A percentile compares a stretch with the other conserved stretches of the same genome.
Evolutionary conservation across 768 basidiomycete genomes (phyloP).

Genomic region (Paxillus involutus): DNA sequence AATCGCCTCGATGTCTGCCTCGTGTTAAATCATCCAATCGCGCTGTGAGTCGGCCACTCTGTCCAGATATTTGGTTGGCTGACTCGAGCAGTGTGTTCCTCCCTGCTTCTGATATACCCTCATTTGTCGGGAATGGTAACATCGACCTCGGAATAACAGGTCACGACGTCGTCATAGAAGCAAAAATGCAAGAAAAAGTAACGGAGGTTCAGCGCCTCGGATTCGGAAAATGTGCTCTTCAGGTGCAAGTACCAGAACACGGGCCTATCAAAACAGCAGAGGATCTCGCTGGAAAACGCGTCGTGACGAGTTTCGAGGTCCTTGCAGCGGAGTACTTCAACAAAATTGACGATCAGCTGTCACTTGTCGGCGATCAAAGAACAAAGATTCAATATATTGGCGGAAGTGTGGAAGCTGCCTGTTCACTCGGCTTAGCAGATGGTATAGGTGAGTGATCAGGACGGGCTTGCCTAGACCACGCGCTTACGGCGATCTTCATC

Average conservation of each 20-base stretch:
- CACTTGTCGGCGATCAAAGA: slow-evolving; percentile 50
- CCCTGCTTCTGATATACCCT: slow-evolving; percentile 95
- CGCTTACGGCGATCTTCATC: slow-evolving; percentile 4
- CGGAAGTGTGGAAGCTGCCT: slow-evolving; percentile 97
- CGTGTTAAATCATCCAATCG: slow-evolving; percentile 91
- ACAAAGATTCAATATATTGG: slow-evolving; percentile 95
- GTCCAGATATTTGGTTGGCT: neutral
- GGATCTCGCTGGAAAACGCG: slow-evolving; percentile 84
- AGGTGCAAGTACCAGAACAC: slow-evolving; percentile 87
- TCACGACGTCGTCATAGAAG: slow-evolving; percentile 94
- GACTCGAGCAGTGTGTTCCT: slow-evolving; percentile 75
- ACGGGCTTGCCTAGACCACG: neutral
- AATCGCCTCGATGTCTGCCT: slow-evolving; percentile 90
- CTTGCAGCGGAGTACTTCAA: slow-evolving; percentile 79
- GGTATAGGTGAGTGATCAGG: slow-evolving; percentile 73
- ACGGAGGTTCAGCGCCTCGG: slow-evolving; percentile 80
- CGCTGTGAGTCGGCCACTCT: slow-evolving; percentile 66
- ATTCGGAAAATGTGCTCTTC: slow-evolving; percentile 89
- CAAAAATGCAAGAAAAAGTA: slow-evolving; percentile 76
- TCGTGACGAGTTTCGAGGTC: slow-evolving; percentile 96
- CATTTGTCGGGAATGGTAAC: slow-evolving; percentile 96
- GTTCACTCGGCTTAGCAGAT: slow-evolving; percentile 93
- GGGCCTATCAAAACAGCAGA: slow-evolving; percentile 69
- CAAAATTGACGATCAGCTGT: slow-evolving; percentile 54
- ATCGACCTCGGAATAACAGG: slow-evolving; percentile 98